Evolutionary conservation across 805 yeast genomes (phyloP).

Genomic region (Wilhelminamyces savonicus): DNA sequence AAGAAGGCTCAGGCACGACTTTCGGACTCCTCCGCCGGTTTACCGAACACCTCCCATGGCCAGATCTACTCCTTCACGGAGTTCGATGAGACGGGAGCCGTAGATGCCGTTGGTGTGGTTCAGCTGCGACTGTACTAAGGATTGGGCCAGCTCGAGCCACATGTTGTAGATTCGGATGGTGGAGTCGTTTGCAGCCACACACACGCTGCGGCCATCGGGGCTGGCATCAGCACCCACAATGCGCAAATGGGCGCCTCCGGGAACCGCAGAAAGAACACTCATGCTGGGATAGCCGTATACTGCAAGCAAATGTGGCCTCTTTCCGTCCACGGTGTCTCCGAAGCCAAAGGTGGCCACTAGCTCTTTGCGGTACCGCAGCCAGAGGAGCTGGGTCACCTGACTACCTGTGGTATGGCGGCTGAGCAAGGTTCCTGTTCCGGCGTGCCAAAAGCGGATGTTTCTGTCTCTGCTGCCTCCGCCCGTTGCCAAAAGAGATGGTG

Average conservation of each 20-base stretch:
- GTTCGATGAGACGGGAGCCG: too few relatives aligned
- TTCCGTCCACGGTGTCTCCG: slow-evolving; percentile 35
- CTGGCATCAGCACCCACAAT: slow-evolving; percentile 62
- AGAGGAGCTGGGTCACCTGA: slow-evolving; percentile 72
- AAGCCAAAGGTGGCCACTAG: slow-evolving; percentile 80
- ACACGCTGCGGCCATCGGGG: slow-evolving; percentile 55
- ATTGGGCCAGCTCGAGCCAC: too few relatives aligned
- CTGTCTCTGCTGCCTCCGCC: slow-evolving; percentile 89
- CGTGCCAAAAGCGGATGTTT: slow-evolving; percentile 82
- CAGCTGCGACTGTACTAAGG: too few relatives aligned
- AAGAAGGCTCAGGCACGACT: too few relatives aligned
- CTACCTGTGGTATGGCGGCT: slow-evolving; percentile 51
- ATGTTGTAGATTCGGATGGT: slow-evolving; percentile 68
- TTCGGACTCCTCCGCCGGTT: too few relatives aligned
- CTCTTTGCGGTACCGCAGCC: slow-evolving; percentile 65
- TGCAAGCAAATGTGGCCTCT: slow-evolving; percentile 45
- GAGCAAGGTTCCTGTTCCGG: slow-evolving; percentile 67
- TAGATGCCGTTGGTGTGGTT: too few relatives aligned
- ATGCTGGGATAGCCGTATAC: slow-evolving; percentile 67
- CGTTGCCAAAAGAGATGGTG: slow-evolving; percentile 70
- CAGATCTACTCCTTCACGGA: too few relatives aligned
- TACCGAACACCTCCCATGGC: too few relatives aligned
- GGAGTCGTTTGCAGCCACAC: slow-evolving; percentile 74
- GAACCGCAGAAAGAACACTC: slow-evolving; percentile 42
- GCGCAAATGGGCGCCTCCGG: slow-evolving; percentile 44